Evolutionary conservation across 805 yeast genomes (phyloP).

Genomic region (Phaffomyces opuntiae): DNA sequence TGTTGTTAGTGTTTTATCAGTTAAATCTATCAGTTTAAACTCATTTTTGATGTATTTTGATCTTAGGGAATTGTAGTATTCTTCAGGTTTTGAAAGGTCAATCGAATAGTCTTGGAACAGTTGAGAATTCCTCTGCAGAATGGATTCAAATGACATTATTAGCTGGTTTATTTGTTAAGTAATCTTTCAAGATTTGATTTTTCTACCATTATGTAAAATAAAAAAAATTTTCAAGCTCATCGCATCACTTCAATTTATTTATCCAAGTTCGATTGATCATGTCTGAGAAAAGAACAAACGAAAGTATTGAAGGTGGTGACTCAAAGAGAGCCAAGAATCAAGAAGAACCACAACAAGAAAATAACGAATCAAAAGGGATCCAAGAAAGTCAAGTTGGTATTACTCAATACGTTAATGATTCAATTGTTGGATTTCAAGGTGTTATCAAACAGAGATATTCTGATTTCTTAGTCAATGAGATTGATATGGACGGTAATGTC

Average conservation of each 20-base stretch:
- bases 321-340: background rate
- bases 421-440: constrained; percentile 64
- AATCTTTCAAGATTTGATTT: too few species aligned
- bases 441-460: constrained; percentile 82
- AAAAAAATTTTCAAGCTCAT: background rate
- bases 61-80: background rate
- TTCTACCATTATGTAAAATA: too few species aligned
- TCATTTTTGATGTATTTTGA: too few species aligned
- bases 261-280: too few species aligned
- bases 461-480: constrained; percentile 91
- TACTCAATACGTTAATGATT: constrained; percentile 53
- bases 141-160: background rate
- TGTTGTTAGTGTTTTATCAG: too few species aligned
- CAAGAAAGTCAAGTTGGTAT: constrained; percentile 85
- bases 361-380: constrained; percentile 32
- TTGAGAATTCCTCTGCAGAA: background rate
- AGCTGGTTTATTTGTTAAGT: background rate
- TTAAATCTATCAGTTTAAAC: too few species aligned
- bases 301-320: background rate
- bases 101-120: background rate
- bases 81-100: background rate
- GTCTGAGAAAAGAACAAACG: background rate
- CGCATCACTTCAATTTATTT: background rate
- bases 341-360: background rate
- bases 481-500: constrained; percentile 59